Evolutionary conservation across 163 green algal species (phyloP), one percentile per base, ranked within the genome.

Genomic region (Dunaliella salina): DNA sequence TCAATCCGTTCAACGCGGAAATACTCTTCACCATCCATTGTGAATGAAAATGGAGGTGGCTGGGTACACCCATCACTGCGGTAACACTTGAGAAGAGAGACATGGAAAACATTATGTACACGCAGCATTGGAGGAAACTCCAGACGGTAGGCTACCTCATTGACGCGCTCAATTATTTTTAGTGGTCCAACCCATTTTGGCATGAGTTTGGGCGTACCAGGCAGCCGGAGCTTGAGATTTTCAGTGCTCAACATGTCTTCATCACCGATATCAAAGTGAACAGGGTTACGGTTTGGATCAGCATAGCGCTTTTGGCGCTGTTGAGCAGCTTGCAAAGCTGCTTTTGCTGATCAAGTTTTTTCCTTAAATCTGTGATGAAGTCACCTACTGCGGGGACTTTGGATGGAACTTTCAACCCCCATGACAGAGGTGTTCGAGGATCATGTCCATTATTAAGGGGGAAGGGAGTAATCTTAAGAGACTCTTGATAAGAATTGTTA

Each of bases 401-500:
- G 18, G 57, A 15, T 69, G 71, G 71, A 33, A 33, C 12, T 80
- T 80, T 32, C 15, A 80, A 17, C 11, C 26, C 30, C n/a, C n/a
- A n/a, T n/a, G n/a, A n/a, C 25, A 33, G 30, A 80, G 80, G 80
- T 33, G 72, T 78, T 20, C 15, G 25, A 72, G 80, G 80, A 46
- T 80, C 46, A 34, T 67, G 12, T 20, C 59, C 32, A 81, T 34
- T 50, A 17, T 87, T 88, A 22, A 91, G 71, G 59, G 81, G 85
- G 84, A 92, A 90, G 13, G 89, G 87, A 33, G 83, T 89, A 45
- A 29, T 86, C 15, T 84, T 24, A 29, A 88, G 86, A 25, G 80
- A 81, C 24, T 84, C 50, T 24, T 90, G 86, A 32, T 83, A 87
- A 71, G 87, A 67, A 84, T 88, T 91, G 86, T 91, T 92, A 30